phyloP scores from a whole-genome alignment of 1,284 basidiomycete genomes.

The Papiliotrema fonsecae region DNA sequence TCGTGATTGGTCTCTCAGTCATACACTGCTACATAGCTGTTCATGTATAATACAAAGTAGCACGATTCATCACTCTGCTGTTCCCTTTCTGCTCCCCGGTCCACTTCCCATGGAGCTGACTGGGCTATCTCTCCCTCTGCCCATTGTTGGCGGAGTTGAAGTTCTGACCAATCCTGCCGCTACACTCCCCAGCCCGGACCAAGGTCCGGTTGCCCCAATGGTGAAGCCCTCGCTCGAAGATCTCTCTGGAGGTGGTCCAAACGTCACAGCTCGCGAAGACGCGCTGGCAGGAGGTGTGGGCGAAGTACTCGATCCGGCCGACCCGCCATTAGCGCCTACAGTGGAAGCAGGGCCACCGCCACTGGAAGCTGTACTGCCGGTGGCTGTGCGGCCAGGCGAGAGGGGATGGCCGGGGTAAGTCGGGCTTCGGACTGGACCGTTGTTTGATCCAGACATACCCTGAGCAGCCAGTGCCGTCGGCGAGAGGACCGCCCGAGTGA shows the following conservation, averaged over 20 bases:
- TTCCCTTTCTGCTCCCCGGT: not conserved
- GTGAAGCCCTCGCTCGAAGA: not conserved
- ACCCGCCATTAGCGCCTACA: not conserved
- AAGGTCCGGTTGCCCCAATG: not conserved
- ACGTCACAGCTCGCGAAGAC: not conserved
- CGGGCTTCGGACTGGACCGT: not conserved
- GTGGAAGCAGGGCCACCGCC: too few relatives aligned
- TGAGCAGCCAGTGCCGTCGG: conserved; percentile 28
- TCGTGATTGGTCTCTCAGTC: too few relatives aligned
- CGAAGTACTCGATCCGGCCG: not conserved
- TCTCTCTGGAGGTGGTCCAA: not conserved
- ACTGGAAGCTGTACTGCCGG: too few relatives aligned
- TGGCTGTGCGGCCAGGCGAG: too few relatives aligned
- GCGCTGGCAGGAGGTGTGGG: not conserved
- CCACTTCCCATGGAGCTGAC: not conserved
- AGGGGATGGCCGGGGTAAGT: too few relatives aligned
- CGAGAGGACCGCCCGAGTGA: conserved; percentile 43
- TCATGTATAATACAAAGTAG: too few relatives aligned
- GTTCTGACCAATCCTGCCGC: not conserved
- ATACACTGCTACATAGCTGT: too few relatives aligned
- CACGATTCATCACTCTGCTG: too few relatives aligned
- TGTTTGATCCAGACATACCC: too few relatives aligned
- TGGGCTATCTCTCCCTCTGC: not conserved
- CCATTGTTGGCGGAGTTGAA: not conserved
- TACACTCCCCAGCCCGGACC: not conserved